These are phyloP conservation scores for Acrocalymma vagum DNA, from an alignment of 2,329 filamentous ascomycete species.

Conservation along the genomic window DNA sequence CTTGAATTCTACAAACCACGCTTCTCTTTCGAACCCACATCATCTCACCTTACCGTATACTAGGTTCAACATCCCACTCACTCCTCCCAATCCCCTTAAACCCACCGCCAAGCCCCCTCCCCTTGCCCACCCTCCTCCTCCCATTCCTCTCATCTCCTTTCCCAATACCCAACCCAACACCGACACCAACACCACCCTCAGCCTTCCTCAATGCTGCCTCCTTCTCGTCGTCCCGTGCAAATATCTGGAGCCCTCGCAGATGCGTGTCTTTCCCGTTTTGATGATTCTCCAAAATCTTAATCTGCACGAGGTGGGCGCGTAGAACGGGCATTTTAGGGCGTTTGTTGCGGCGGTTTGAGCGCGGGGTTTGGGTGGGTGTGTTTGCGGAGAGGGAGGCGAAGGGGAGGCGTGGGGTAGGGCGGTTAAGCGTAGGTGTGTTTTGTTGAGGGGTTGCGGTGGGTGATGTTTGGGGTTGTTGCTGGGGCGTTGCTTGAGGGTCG, in stretches of 20 bases:
- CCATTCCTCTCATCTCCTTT: slow-evolving; percentile 11
- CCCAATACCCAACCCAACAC: slow-evolving; percentile 5
- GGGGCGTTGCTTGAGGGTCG: slow-evolving; percentile 10
- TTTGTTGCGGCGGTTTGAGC: slow-evolving; percentile 52
- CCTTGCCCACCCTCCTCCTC: slow-evolving; percentile 19
- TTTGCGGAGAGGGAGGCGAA: slow-evolving; percentile 29
- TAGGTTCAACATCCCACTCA: slow-evolving; percentile 29
- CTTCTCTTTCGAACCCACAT: no score
- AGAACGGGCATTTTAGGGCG: slow-evolving; percentile 75
- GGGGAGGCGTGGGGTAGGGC: slow-evolving; percentile 20
- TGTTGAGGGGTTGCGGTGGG: slow-evolving; percentile 7
- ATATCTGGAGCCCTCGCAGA: slow-evolving; percentile 90
- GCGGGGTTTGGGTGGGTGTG: slow-evolving; percentile 4
- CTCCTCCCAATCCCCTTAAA: slow-evolving; percentile 2
- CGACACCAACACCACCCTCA: slow-evolving; percentile 11
- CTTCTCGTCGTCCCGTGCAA: slow-evolving; percentile 56
- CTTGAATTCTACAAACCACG: no score
- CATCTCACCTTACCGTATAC: slow-evolving; percentile 20
- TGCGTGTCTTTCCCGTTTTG: slow-evolving; percentile 99
- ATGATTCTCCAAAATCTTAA: slow-evolving; percentile 93
- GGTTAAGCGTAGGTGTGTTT: slow-evolving; percentile 2
- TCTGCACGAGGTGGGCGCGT: slow-evolving; percentile 87
- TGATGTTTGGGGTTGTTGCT: slow-evolving; percentile 9
- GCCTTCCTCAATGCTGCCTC: slow-evolving; percentile 16
- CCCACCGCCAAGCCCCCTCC: slow-evolving; percentile 19